phyloP scores from a whole-genome alignment of 176 grass and related monocot genomes.

The Calamus simplicifolius region DNA sequence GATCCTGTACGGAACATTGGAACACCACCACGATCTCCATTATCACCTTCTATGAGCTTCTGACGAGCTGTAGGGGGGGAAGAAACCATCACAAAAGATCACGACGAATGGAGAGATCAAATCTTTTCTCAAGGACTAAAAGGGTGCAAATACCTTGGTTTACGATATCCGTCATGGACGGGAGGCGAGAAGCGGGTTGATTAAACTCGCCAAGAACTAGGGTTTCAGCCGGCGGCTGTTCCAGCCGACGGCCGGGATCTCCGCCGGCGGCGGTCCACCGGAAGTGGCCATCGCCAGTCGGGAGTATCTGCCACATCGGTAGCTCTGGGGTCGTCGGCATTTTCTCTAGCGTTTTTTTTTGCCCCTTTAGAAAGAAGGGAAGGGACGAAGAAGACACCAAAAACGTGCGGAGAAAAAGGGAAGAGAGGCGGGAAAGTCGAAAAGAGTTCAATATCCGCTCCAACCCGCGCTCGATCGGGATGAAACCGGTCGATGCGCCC shows the following conservation, averaged over 20 bases:
- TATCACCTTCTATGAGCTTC: constrained; percentile 12
- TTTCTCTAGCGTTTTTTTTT: neutral
- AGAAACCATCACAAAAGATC: neutral
- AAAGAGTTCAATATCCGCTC: too few species aligned
- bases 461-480: too few species aligned
- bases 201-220: neutral
- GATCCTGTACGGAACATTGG: constrained; percentile 47
- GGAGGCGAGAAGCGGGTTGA: neutral
- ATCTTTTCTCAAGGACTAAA: neutral
- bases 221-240: constrained; percentile 4
- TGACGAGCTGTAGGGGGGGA: constrained; percentile 16
- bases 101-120: neutral
- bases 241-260: neutral
- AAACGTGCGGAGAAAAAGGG: too few species aligned
- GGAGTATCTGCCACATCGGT: constrained; percentile 30
- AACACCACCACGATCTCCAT: constrained; percentile 3
- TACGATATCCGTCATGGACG: constrained; percentile 30
- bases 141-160: constrained; percentile 12
- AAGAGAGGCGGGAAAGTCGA: too few species aligned
- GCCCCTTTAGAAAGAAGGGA: too few species aligned
- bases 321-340: constrained; percentile 2
- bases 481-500: too few species aligned
- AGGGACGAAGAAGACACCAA: too few species aligned
- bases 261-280: constrained; percentile 9
- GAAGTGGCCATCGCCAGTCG: constrained; percentile 18